Base-by-base conservation (phyloP, 148 eudicot genomes). In the Vaccinium vitisidaea region DNA sequence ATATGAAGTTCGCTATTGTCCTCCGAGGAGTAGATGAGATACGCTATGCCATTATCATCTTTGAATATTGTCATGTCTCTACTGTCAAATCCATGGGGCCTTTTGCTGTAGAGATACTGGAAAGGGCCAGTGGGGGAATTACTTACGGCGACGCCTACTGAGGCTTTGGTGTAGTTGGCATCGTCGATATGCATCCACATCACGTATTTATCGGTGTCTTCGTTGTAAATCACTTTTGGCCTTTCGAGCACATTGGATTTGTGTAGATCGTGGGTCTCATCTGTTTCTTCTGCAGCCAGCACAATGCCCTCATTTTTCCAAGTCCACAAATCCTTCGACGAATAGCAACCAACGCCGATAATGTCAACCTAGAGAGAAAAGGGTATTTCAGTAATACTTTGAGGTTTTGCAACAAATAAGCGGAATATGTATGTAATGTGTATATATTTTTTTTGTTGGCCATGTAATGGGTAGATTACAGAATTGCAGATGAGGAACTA, bases 111-210 rank as follows among this genome's bases (percentile, higher is more conserved):
- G 30, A 95, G 95, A 84, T 95, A 97, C 48, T 91, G 85, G 53
- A 95, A 97, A 58, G 99, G 99, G 6, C 99, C 99, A 4, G 90
- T 89, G 14, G 98, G 98, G 39, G 79, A 90, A 80, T 92, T 88
- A 23, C 98, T 92, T 5, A 89, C 70, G 15, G 99, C 99, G 43
- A 95, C 90, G 15, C 99, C 99, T 5, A 93, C 92, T 1, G 90
- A 90, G 69, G 99, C 99, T 87, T 95, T 95, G 55, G 99, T 95
- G 90, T 97, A 97, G 80, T 97, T 97, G 80, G 86, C 88, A 74
- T 94, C 95, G 25, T 97, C 99, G 0, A 97, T 93, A 83, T 97
- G 99, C 99, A 97, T 97, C 99, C 99, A 97, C 99, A 97, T 97
- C 21, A 97, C 98, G 21, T 94, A 97, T 84, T 97, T 95, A 27